Percentiles rank a stretch among this genome's conserved stretches.
Evolutionary conservation across 163 green algal species (phyloP).

Genomic region (Botryococcus braunii): DNA sequence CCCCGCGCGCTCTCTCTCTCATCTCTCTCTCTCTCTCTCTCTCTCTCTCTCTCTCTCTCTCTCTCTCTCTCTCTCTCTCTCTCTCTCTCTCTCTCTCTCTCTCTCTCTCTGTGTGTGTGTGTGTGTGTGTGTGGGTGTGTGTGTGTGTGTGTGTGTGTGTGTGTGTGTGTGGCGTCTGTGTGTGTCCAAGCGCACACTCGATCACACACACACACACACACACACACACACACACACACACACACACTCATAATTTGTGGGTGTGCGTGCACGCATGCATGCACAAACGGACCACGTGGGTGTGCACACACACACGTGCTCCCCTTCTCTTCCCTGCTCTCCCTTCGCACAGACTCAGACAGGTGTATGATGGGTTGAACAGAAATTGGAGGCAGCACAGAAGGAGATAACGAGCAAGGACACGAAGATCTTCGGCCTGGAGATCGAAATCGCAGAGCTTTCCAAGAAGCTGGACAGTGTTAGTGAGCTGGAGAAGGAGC

Average conservation of each 20-base stretch:
- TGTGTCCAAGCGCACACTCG: not conserved
- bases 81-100: no score
- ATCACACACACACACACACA: not conserved
- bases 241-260: not conserved
- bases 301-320: not conserved
- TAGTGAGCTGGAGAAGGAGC: conserved; percentile 55
- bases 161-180: no score
- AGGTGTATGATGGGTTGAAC: conserved; percentile 24
- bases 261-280: not conserved
- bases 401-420: conserved; percentile 37
- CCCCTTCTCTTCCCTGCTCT: not conserved
- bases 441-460: conserved; percentile 61
- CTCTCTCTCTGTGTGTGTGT: no score
- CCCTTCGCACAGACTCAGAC: conserved; percentile 31
- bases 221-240: no score
- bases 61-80: no score
- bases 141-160: no score
- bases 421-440: conserved; percentile 45
- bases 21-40: not conserved
- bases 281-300: not conserved
- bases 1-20: no score
- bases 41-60: no score
- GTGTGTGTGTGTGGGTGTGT: no score
- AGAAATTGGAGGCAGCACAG: conserved; percentile 15
- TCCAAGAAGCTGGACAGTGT: conserved; percentile 30